Conservation (phyloP, 139 green algal species). For the Nannochloris sp. region DNA sequence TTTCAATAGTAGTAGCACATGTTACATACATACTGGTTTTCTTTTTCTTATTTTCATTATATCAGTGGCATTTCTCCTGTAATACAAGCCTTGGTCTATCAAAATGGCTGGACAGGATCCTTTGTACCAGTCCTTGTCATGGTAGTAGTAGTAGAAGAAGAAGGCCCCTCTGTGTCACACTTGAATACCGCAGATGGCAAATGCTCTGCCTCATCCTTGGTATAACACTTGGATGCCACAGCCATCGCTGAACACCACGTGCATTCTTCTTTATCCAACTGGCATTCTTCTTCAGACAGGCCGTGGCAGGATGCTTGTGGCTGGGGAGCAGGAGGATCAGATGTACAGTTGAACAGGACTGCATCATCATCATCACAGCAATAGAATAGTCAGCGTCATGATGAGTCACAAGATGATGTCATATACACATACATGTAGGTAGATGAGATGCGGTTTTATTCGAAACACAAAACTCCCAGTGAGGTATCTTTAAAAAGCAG, state of each 20-base stretch:
- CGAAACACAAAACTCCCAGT: background rate
- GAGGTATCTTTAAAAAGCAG: too few species aligned
- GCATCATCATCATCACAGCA: background rate
- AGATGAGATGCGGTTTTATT: background rate
- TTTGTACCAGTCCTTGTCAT: too few species aligned
- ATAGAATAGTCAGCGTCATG: too few species aligned
- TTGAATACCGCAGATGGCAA: conserved; percentile 26
- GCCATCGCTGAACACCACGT: conserved; percentile 20
- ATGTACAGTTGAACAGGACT: conserved; percentile 17
- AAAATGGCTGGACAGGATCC: too few species aligned
- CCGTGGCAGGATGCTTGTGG: background rate
- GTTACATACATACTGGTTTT: too few species aligned
- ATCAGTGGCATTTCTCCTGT: too few species aligned
- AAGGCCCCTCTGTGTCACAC: too few species aligned
- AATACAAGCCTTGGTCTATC: too few species aligned
- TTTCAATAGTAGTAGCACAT: too few species aligned
- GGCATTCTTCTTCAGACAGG: conserved; percentile 2
- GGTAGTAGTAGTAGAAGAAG: too few species aligned
- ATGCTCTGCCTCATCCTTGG: conserved; percentile 16
- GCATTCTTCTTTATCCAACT: background rate
- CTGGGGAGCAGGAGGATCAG: background rate
- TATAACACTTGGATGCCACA: conserved; percentile 21
- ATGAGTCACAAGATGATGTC: too few species aligned
- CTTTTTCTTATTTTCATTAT: too few species aligned
- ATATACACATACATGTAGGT: background rate